Conservation (phyloP, 2,329 filamentous ascomycete genomes). For the Fusarium temperatum region DNA sequence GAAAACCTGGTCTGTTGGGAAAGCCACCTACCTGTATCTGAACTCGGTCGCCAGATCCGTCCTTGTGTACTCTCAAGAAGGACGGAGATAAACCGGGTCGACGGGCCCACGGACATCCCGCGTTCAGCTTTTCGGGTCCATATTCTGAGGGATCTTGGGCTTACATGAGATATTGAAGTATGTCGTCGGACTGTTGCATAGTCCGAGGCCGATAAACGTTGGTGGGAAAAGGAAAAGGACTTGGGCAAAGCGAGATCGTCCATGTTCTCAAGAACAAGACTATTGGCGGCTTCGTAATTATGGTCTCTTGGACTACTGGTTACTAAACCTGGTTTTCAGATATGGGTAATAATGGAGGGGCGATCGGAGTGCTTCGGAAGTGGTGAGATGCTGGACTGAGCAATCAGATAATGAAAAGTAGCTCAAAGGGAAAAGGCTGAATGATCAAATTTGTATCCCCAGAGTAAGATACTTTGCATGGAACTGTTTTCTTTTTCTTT, state of each 20-base stretch:
- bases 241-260: background rate
- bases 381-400: constrained; percentile 29
- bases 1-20: constrained; percentile 13
- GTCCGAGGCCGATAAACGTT: background rate
- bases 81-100: constrained; percentile 24
- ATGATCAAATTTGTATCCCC: background rate
- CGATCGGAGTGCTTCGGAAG: constrained; percentile 6
- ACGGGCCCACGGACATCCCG: constrained; percentile 21
- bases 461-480: background rate
- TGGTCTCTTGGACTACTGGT: background rate
- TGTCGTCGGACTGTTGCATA: constrained; percentile 11
- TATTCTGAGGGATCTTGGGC: constrained; percentile 5
- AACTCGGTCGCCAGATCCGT: background rate
- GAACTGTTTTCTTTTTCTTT: background rate
- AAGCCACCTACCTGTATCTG: constrained; percentile 6
- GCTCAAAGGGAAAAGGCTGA: background rate
- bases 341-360: constrained; percentile 16
- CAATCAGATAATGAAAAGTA: constrained; percentile 5
- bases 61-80: constrained; percentile 5
- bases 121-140: constrained; percentile 25
- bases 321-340: constrained; percentile 13
- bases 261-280: background rate
- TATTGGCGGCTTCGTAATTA: constrained; percentile 6
- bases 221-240: background rate
- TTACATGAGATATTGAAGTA: background rate